These are phyloP conservation scores for Fagopyrum tataricum DNA, from an alignment of 148 eudicot genomes.

Conservation along the genomic window DNA sequence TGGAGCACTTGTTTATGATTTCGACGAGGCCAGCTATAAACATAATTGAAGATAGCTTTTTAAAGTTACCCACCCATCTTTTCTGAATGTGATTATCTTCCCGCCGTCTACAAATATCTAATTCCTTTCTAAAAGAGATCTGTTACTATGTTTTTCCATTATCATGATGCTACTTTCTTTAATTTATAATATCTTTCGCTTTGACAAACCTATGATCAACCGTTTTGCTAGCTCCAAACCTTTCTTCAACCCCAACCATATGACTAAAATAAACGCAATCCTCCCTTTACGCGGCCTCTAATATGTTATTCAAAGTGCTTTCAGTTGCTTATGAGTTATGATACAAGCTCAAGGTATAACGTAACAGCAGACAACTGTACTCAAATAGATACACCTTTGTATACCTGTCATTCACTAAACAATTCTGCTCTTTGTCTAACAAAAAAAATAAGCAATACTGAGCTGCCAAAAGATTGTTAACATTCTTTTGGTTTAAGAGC, in stretches of 20 bases:
- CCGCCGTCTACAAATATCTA: too few species aligned
- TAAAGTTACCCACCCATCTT: too few species aligned
- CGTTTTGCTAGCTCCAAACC: background rate
- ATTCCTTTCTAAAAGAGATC: too few species aligned
- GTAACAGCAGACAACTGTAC: constrained; percentile 3
- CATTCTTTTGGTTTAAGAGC: background rate
- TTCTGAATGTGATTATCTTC: too few species aligned
- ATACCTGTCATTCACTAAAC: background rate
- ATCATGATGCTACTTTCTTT: too few species aligned
- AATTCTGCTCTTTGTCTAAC: background rate
- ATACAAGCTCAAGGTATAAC: background rate
- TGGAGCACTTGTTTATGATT: too few species aligned
- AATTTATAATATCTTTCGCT: too few species aligned
- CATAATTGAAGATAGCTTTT: too few species aligned
- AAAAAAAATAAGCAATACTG: background rate
- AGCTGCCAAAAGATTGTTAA: constrained; percentile 1
- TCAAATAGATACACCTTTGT: background rate
- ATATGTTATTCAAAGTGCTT: background rate
- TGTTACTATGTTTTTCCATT: too few species aligned
- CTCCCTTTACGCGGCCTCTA: background rate
- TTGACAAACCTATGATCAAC: too few species aligned
- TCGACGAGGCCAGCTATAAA: too few species aligned
- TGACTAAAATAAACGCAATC: background rate
- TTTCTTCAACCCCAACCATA: background rate
- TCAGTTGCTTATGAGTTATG: background rate